Evolutionary conservation across 345 rosid species (phyloP).

Genomic region (Turritis glabra): DNA sequence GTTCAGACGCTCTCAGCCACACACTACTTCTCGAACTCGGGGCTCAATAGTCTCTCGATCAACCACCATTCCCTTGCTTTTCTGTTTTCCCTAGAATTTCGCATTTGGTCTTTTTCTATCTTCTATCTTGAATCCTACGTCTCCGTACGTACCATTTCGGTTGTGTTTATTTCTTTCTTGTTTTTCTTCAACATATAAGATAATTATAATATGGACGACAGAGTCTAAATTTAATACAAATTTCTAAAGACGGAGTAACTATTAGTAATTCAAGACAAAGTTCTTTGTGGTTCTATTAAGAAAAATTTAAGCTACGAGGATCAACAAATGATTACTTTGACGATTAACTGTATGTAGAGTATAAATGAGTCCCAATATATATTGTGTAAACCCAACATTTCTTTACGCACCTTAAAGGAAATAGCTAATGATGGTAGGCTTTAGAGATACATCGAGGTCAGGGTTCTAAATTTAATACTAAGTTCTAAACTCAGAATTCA

Average conservation of each 20-base stretch:
- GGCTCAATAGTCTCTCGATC: constrained; percentile 36
- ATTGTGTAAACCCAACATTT: neutral
- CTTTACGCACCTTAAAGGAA: neutral
- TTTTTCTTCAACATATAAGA: constrained; percentile 1
- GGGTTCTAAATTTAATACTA: neutral
- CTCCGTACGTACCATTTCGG: neutral
- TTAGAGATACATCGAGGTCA: neutral
- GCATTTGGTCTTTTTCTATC: neutral
- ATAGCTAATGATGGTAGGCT: neutral
- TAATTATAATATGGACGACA: neutral
- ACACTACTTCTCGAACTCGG: constrained; percentile 84
- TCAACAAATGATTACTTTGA: neutral
- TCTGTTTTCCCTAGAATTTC: neutral
- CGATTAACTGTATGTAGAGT: too few relatives aligned
- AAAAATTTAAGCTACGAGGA: neutral
- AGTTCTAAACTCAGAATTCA: neutral
- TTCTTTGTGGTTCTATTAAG: neutral
- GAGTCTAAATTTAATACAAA: neutral
- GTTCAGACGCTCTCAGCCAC: constrained; percentile 64
- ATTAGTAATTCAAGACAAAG: too few relatives aligned
- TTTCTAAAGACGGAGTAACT: neutral
- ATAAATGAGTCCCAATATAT: too few relatives aligned
- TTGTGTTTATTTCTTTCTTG: neutral
- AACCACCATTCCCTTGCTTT: neutral
- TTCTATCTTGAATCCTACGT: neutral